Percentiles rank a stretch among this genome's conserved stretches.
Conservation (phyloP, 768 basidiomycete species). For the Phylloporus sp. region DNA sequence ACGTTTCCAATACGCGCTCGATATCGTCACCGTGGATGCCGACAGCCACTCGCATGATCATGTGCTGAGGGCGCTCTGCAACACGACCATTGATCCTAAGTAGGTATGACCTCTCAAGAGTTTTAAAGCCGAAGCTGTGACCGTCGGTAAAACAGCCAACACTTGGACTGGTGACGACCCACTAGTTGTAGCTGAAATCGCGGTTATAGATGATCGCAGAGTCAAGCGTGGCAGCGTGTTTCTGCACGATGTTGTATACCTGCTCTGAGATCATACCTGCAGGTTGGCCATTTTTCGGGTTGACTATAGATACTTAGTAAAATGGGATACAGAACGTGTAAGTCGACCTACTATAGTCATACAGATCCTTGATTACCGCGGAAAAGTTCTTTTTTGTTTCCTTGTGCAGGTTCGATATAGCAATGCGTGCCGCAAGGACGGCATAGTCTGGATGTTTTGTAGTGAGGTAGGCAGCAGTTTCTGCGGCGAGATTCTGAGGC, state of each 20-base stretch:
- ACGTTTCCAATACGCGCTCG: conserved; percentile 85
- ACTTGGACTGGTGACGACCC: conserved; percentile 24
- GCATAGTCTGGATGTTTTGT: conserved; percentile 98
- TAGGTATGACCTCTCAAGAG: conserved; percentile 95
- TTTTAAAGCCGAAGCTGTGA: conserved; percentile 96
- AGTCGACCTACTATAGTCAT: conserved; percentile 67
- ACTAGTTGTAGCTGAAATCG: conserved; percentile 97
- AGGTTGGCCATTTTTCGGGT: conserved; percentile 86
- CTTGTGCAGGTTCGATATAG: conserved; percentile 98
- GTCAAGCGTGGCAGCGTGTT: conserved; percentile 77
- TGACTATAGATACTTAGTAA: conserved; percentile 46
- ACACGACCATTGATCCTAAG: conserved; percentile 91
- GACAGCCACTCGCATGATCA: conserved; percentile 99
- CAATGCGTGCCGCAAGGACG: conserved; percentile 95
- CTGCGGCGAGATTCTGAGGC: conserved; percentile 84
- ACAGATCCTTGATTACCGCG: conserved; percentile 84
- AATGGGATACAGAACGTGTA: background rate
- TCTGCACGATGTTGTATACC: conserved; percentile 76
- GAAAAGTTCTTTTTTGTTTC: conserved; percentile 98
- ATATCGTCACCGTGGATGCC: conserved; percentile 92
- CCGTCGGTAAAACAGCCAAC: background rate
- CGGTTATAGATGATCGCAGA: conserved; percentile 97
- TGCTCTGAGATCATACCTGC: conserved; percentile 91
- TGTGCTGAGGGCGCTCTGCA: conserved; percentile 96
- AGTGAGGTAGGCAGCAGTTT: conserved; percentile 95